phyloP scores from a whole-genome alignment of 2,329 filamentous ascomycete genomes.

The Domatiomyces catenatus region DNA sequence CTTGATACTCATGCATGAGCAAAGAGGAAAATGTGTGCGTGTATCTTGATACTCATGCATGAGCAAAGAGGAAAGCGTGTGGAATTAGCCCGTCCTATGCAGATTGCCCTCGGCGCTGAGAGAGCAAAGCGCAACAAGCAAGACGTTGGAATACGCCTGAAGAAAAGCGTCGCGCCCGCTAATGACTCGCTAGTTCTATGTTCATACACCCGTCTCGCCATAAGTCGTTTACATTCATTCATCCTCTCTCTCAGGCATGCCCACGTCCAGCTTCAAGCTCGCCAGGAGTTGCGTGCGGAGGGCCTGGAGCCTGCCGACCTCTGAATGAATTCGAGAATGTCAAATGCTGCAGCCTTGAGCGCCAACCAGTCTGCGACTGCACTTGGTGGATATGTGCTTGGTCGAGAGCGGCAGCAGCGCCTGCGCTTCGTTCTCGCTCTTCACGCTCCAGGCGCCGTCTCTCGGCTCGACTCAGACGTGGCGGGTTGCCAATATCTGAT shows the following conservation, averaged over 20 bases:
- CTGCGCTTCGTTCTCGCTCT: not conserved
- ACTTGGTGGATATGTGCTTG: not conserved
- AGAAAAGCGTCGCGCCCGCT: not conserved
- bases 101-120: not conserved
- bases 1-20: not conserved
- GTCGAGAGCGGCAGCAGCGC: not conserved
- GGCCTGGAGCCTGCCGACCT: not conserved
- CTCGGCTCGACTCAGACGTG: not conserved
- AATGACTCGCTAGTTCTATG: not conserved
- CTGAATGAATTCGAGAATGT: not conserved
- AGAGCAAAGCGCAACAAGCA: not conserved
- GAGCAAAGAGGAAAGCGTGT: not conserved
- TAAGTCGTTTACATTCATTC: not conserved
- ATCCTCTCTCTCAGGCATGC: not conserved
- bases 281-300: not conserved
- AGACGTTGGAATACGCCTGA: not conserved
- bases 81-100: not conserved
- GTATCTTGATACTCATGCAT: not conserved
- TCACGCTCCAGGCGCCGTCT: not conserved
- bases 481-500: not conserved
- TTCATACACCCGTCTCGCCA: not conserved
- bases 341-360: not conserved
- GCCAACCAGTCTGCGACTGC: not conserved
- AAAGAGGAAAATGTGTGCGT: too few species aligned
- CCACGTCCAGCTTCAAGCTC: not conserved